Conservation (phyloP, 1,139 yeast species). For the Debaryomyces fabryi region DNA sequence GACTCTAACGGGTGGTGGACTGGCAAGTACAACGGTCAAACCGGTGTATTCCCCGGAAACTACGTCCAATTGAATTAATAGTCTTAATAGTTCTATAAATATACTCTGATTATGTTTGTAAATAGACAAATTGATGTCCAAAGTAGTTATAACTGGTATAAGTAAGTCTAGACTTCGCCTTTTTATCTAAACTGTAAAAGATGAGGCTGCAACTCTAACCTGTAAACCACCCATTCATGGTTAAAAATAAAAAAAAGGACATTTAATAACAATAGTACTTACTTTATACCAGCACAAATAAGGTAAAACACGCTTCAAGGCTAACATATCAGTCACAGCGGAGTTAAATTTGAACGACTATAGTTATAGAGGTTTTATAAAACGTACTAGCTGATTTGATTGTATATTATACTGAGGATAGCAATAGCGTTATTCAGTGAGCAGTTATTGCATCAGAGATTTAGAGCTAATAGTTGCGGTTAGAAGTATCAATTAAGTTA, state of each 20-base stretch:
- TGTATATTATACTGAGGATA: neutral
- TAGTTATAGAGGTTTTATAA: neutral
- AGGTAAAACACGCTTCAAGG: neutral
- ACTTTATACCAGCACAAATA: neutral
- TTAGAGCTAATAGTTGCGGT: neutral
- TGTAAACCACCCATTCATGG: slow-evolving; percentile 1
- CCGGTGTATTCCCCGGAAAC: slow-evolving; percentile 95
- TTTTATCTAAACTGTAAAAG: slow-evolving; percentile 7
- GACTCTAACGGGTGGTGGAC: slow-evolving; percentile 99
- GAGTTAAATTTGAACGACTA: neutral
- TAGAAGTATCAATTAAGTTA: neutral
- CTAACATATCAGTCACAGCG: neutral
- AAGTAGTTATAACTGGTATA: neutral
- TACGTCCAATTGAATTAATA: slow-evolving; percentile 70
- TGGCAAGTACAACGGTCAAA: slow-evolving; percentile 81
- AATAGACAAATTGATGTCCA: neutral
- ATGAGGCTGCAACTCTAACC: neutral
- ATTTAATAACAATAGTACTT: neutral
- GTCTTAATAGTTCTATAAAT: neutral
- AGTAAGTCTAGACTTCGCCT: slow-evolving; percentile 1
- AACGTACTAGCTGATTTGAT: neutral
- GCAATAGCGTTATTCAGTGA: neutral
- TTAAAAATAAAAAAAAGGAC: slow-evolving; percentile 6
- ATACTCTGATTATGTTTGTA: neutral
- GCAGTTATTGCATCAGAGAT: neutral